Evolutionary conservation across 768 basidiomycete species (phyloP), one percentile per base, ranked within the genome.

Genomic region (Lactifluus pinguis): DNA sequence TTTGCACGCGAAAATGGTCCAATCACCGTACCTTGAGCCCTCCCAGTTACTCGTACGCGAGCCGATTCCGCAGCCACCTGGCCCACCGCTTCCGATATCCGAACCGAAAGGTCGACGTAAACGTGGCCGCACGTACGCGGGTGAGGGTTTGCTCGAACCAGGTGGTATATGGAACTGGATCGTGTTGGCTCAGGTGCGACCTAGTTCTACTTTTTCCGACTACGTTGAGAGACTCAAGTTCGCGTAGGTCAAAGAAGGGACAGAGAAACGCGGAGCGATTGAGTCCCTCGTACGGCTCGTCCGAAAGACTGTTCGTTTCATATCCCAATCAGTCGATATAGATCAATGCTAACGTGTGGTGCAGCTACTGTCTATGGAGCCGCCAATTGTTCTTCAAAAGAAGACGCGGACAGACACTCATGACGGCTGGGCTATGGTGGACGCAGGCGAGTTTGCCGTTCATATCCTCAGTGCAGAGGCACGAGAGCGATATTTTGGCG

Each of bases 351-450:
- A 6, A 56, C 19, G 13, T 15, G 47, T 3, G n/a, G 9, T 39
- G 41, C 58, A 90, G 89, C 74, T 91, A 17, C 72, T 87, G 55
- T 76, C 75, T 29, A 72, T 76, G 60, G 72, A 80, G 13, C 86
- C 87, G 1, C 83, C 84, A 10, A 67, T 89, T 34, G 69, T 76
- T 14, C 74, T 91, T 13, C 82, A 86, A 3, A 80, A 82, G 19
- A 89, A 88, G 60, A 75, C 80, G 34, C 83, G 83, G 68, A 79
- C 80, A 38, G 75, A 79, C 32, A 76, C 77, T 60, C 78, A 80
- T 64, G 84, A 85, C 55, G 88, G 87, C 29, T 93, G 90, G 91
- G 86, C 85, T 3, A 83, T 92, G 83, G 74, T 93, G 50, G 90
- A 93, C 69, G 87, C 82, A 7, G 89, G 89, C 34, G 78, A 83